Evolutionary conservation across 2,329 filamentous ascomycete genomes (phyloP).

Genomic region (Alternaria postmessia): DNA sequence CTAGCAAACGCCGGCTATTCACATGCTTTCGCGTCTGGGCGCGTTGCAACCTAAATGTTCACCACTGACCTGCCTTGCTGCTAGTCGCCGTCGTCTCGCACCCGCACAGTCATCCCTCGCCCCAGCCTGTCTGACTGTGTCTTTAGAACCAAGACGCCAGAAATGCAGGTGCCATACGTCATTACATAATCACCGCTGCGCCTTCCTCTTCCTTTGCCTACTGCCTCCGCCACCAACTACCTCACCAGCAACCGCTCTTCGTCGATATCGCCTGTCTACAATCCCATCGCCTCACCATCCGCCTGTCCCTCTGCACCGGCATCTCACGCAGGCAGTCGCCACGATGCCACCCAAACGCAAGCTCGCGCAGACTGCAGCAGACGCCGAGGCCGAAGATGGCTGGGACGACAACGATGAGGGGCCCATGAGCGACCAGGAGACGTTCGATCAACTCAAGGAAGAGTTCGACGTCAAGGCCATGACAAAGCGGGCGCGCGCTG

Average conservation of each 20-base stretch:
- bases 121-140: background rate
- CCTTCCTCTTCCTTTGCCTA: background rate
- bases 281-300: constrained; percentile 6
- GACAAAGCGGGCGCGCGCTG: constrained; percentile 39
- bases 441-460: constrained; percentile 56
- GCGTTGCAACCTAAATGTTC: constrained; percentile 1
- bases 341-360: constrained; percentile 58
- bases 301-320: constrained; percentile 1
- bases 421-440: constrained; percentile 57
- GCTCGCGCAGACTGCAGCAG: constrained; percentile 44
- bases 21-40: constrained; percentile 31
- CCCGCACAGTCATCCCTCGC: background rate
- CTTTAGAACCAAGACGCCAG: background rate
- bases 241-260: background rate
- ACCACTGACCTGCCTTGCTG: background rate
- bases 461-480: constrained; percentile 48
- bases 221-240: constrained; percentile 5
- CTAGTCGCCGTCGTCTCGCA: background rate
- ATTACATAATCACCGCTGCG: constrained; percentile 22
- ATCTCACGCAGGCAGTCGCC: constrained; percentile 6
- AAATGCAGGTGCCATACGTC: constrained; percentile 7
- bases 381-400: constrained; percentile 59
- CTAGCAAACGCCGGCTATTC: constrained; percentile 19
- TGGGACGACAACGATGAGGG: constrained; percentile 62
- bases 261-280: background rate